A percentile compares a stretch with the other conserved stretches of the same genome.
These are phyloP conservation scores for Cunninghamia lanceolata DNA, from an alignment of 75 land plant genomes.

Conservation along the genomic window DNA sequence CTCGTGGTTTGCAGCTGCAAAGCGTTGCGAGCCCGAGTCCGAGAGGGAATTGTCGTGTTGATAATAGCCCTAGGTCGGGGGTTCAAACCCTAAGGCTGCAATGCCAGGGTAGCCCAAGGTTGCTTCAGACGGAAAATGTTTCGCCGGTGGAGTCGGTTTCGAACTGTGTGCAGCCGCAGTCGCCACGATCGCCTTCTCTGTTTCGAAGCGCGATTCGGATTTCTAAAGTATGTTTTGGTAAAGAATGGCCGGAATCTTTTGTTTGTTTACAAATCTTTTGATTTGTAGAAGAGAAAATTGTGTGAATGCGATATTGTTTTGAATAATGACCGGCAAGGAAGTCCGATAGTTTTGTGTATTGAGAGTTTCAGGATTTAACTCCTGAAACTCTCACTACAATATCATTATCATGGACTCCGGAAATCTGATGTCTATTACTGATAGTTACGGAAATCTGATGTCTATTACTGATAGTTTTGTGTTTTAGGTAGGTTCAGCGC, in stretches of 20 bases:
- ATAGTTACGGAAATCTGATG: too few relatives aligned
- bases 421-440: too few relatives aligned
- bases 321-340: neutral
- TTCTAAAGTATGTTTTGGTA: neutral
- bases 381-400: too few relatives aligned
- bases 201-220: slow-evolving; percentile 9
- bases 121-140: neutral
- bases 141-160: neutral
- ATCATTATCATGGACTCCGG: too few relatives aligned
- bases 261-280: neutral
- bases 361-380: too few relatives aligned
- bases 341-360: neutral
- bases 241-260: neutral
- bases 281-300: neutral
- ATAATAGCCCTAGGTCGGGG: neutral
- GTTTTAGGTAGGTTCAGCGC: neutral
- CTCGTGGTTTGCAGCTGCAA: neutral
- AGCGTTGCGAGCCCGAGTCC: neutral
- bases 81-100: neutral
- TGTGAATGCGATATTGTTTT: neutral
- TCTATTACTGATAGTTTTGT: neutral
- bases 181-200: neutral
- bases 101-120: neutral
- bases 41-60: neutral
- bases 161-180: neutral